These are phyloP conservation scores for Rosa multiflora DNA, from an alignment of 306 rosid genomes.

Conservation along the genomic window DNA sequence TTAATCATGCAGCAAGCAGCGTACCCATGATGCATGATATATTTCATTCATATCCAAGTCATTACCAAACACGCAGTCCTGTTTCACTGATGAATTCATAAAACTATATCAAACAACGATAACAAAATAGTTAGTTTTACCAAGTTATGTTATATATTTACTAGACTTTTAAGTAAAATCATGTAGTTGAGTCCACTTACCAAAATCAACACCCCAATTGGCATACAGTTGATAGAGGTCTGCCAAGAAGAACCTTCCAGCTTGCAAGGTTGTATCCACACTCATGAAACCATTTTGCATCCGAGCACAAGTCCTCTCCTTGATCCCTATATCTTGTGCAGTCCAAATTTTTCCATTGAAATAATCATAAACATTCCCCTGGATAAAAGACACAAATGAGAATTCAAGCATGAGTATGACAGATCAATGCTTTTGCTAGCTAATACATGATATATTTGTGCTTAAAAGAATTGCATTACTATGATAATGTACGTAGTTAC, in stretches of 20 bases:
- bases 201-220: constrained; percentile 5
- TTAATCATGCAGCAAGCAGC: background rate
- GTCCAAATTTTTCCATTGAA: constrained; percentile 43
- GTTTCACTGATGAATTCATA: constrained; percentile 60
- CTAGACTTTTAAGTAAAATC: background rate
- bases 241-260: constrained; percentile 1
- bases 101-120: background rate
- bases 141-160: background rate
- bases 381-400: constrained; percentile 15
- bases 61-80: constrained; percentile 87
- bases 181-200: constrained; percentile 11
- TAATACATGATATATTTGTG: background rate
- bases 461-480: background rate
- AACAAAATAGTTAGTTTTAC: background rate
- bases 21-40: constrained; percentile 67
- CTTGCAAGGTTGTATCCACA: constrained; percentile 4
- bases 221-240: background rate
- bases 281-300: background rate
- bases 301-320: constrained; percentile 8
- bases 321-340: constrained; percentile 3
- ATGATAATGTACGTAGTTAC: background rate
- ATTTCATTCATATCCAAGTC: constrained; percentile 86
- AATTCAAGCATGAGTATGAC: constrained; percentile 16
- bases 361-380: constrained; percentile 67
- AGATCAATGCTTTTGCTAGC: background rate